Base-by-base conservation (phyloP, 2,329 filamentous ascomycete genomes). In the Penicillium verrucosum region DNA sequence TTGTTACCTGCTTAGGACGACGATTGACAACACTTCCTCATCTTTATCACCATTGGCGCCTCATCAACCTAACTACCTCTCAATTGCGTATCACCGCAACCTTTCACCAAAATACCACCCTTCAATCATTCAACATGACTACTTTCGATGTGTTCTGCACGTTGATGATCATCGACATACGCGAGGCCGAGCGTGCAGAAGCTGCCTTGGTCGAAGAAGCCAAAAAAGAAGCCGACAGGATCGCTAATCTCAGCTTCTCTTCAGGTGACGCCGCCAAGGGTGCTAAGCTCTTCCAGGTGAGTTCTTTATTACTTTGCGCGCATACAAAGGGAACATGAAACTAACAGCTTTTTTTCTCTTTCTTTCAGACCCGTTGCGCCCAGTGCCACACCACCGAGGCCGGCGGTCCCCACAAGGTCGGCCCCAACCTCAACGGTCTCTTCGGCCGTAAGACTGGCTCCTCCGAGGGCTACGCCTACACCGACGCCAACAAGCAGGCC, bases 401-500 rank as follows among this genome's bases (percentile, higher is more conserved):
- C 64, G 89, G 84, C 72, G 94, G 93, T 80, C 86, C 86, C 81
- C 96, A 97, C 91, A 97, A 97, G 88, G 90, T 96, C 80, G 94
- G 94, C 76, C 94, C 94, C 73, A 92, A 92, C 77, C 88, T 99
- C 71, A 87, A 95, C 88, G 94, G 94, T 77, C 90, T 99, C 68
- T 99, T 96, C 78, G 94, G 94, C 79, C 93, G 94, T 78, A 89
- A 96, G 84, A 90, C 90, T 65, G 94, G 94, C 72, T 85, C 88
- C 76, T 90, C 95, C 70, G 89, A 91, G 45, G 93, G 94, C 68
- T 99, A 89, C 87, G 82, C 91, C 75, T 99, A 97, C 88, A 96
- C 94, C 80, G 94, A 99, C 76, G 94, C 93, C 85, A 99, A 99
- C 90, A 97, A 97, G 89, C 82, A 89, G 75, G 96, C 96, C 84